Evolutionary conservation across 2,329 filamentous ascomycete species (phyloP), one percentile per base, ranked within the genome.

Genomic region (Pseudogymnoascus sp.): DNA sequence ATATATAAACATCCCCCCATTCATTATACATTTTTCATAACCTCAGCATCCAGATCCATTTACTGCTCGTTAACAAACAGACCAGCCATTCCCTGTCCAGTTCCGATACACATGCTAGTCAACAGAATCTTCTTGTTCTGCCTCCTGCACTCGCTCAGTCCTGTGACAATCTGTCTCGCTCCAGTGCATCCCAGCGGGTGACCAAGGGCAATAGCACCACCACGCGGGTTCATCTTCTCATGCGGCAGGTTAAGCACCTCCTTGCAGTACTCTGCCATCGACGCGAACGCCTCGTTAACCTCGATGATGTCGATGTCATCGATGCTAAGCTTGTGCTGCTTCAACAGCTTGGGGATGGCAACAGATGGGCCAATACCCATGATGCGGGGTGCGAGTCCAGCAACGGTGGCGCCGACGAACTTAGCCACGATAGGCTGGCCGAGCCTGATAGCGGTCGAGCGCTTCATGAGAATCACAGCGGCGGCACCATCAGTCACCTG

Each of bases 221-320:
- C 90, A 65, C 89, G 82, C 25, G 87, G 83, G 78, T 94, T 94
- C 82, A 94, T 84, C 84, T 92, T 93, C 70, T 82, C 76, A 76
- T 82, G 84, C 73, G 90, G 86, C 60, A 93, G 78, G 67, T 84
- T 84, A 60, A 94, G 81, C 68, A 79, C 84, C 71, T 91, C 82
- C 63, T 89, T 78, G 78, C 92, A 96, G 83, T 97, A 97, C 31
- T 97, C 92, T 1, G 91, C 92, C 94, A 97, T 97, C 61, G 90
- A 94, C 21, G 92, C 93, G 72, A 99, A 99, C 1, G 94, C 94
- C 82, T 99, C 94, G 80, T 99, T 99, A 73, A 99, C 78, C 82
- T 97, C 94, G 69, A 93, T 82, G 37, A 97, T 83, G 73, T 99
- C 94, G 66, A 94, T 84, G 70, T 97, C 94, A 64, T 88, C 84